Evolutionary conservation across 1,139 yeast genomes (phyloP).

Genomic region (Geotrichum candidum): DNA sequence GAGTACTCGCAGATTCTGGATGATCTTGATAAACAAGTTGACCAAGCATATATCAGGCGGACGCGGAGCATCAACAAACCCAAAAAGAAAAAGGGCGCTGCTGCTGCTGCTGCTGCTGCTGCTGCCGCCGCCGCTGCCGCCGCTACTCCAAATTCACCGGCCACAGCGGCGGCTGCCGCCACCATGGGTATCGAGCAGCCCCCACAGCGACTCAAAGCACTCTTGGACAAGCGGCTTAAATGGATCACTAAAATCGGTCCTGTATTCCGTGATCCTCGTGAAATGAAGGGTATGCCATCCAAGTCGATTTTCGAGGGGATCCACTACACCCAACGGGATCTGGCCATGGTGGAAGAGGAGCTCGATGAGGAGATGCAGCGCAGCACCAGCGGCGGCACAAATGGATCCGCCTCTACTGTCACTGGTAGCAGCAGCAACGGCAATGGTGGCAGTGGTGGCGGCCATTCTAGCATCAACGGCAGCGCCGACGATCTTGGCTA

Average conservation of each 20-base stretch:
- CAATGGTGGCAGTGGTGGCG: not conserved
- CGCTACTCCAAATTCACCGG: constrained; percentile 1
- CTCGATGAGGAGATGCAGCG: not conserved
- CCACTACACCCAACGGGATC: constrained; percentile 2
- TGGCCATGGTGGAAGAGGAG: not conserved
- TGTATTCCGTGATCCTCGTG: constrained; percentile 58
- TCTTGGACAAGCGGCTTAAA: constrained; percentile 76
- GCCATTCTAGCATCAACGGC: not conserved
- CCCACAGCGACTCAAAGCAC: constrained; percentile 60
- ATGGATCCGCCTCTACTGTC: not conserved
- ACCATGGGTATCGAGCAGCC: constrained; percentile 42
- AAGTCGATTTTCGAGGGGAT: constrained; percentile 10
- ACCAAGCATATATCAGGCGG: constrained; percentile 84
- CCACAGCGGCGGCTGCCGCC: constrained; percentile 35
- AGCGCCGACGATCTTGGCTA: not conserved
- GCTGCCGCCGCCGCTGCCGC: constrained; percentile 9
- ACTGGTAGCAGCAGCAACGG: not conserved
- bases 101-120: constrained; percentile 17
- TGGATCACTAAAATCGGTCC: constrained; percentile 92
- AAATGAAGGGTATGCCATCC: constrained; percentile 70
- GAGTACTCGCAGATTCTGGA: constrained; percentile 86
- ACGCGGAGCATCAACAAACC: constrained; percentile 77
- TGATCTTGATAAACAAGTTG: constrained; percentile 92
- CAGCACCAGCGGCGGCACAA: not conserved
- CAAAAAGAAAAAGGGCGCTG: constrained; percentile 47